Base-by-base conservation (phyloP, 192 early-diverging fungal species). In the Umbelopsis sp. region DNA sequence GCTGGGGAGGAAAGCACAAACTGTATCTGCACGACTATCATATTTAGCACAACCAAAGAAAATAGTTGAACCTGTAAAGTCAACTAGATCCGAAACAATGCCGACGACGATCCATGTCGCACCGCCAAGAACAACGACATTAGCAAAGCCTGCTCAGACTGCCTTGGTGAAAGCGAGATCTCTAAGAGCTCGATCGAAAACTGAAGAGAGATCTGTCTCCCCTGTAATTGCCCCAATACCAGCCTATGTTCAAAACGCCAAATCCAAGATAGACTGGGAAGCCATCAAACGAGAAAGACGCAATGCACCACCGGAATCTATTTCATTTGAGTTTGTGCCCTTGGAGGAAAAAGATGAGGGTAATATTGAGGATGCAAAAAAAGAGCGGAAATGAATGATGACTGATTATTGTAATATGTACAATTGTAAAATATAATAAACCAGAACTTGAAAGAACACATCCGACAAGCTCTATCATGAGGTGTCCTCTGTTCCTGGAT, bases 251-350 rank as follows among this genome's bases (percentile, higher is more conserved):
- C 56, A 62, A 34, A 62, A 62, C 11, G 56, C 56, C 3, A 62
- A 62, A n/a, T 62, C 56, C 2, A 62, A 62, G 26, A 62, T 62
- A 34, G 56, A 62, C 20, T 62, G 56, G 56, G 56, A 62, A 34
- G 29, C 56, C 16, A 62, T 62, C 2, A 62, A 62, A 20, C 56
- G 56, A 62, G 56, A 62, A 32, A 62, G 31, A 31, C 56, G 56
- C 1, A 32, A 12, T 31, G 17, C 56, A 26, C 56, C 24, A 7
- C 17, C 31, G 8, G 29, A 62, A 34, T 34, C 56, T 4, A 12
- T 26, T 62, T 62, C 56, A 16, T 62, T 62, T 62, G 56, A 62
- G 14, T 62, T 62, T 32, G 56, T 62, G 8, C 14, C 56, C 6
- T 62, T 62, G 17, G 56, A 62, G 3, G 56, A 32, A 20, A 16